Base-by-base conservation (phyloP, 1,284 basidiomycete genomes). In the Earliella scabrosa region DNA sequence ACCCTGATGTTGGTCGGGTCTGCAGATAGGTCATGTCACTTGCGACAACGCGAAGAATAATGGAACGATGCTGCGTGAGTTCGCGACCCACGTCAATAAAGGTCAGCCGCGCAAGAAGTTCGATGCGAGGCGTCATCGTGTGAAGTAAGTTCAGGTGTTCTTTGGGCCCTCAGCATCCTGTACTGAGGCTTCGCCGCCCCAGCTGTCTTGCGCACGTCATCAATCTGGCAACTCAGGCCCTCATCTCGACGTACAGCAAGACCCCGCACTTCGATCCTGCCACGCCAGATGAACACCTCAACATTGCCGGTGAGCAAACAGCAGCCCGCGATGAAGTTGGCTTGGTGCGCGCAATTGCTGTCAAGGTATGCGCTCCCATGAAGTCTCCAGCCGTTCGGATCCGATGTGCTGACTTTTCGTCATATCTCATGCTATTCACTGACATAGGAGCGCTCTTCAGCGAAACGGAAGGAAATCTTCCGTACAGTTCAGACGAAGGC, bases 161-260 rank as follows among this genome's bases (percentile, higher is more conserved):
- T n/a, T n/a, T n/a, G n/a, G n/a, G n/a, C n/a, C n/a, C n/a, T n/a
- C n/a, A n/a, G n/a, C n/a, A n/a, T n/a, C n/a, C n/a, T n/a, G n/a
- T 31, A 31, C 29, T 13, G 13, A 31, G 13, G 6, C 7, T 31
- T 6, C 7, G 13, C 29, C 13, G 29, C 13, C 29, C 13, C 49
- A 76, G 74, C 4, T 77, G 75, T 56, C 66, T 75, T 21, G 73
- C 70, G 0, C 75, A 77, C 56, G 61, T 75, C 27, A 71, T 77
- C 50, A 77, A 77, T 45, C 70, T 77, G 0, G 70, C 68, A 6
- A 73, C 67, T 0, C 76, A 77, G 52, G 68, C 64, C 0, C 39
- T 77, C 2, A 66, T 77, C 13, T 61, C 57, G 0, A 61, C 64
- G 3, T 54, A 72, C 43, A 73, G 68, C 48, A 69, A 67, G 50